A percentile compares a stretch with the other conserved stretches of the same genome.
phyloP scores from a whole-genome alignment of 352 stramenopile species.

The Chrysophaeum taylorii region DNA sequence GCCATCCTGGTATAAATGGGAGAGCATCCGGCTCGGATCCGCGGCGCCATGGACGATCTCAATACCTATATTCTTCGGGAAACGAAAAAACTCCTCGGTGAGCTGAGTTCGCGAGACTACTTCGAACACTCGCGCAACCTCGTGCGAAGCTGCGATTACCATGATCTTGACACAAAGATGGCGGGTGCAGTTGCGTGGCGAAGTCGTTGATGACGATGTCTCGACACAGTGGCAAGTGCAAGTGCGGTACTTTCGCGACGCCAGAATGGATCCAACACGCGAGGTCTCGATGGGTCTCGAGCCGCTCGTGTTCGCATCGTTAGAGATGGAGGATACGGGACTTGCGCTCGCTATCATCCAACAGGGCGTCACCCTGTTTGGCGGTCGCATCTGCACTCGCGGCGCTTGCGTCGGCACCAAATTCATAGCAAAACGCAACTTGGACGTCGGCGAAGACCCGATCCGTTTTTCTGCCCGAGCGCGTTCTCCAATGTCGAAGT shows the following conservation, averaged over 20 bases:
- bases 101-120: too few relatives aligned
- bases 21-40: neutral
- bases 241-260: neutral
- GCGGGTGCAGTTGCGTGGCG: neutral
- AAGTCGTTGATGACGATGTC: too few relatives aligned
- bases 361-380: neutral
- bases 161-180: neutral
- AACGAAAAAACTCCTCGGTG: too few relatives aligned
- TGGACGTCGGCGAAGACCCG: too few relatives aligned
- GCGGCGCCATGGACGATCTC: too few relatives aligned
- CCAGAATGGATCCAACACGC: too few relatives aligned
- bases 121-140: too few relatives aligned
- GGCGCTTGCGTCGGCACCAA: neutral
- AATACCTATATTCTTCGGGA: too few relatives aligned
- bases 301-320: neutral
- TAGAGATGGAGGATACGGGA: neutral
- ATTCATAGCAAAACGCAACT: neutral
- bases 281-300: neutral
- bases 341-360: neutral
- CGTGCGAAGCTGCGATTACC: too few relatives aligned
- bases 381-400: neutral
- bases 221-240: too few relatives aligned
- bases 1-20: constrained; percentile 17
- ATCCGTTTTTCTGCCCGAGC: too few relatives aligned
- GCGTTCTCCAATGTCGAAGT: too few relatives aligned